Conservation (phyloP, 2,329 filamentous ascomycete species). For the Ilyonectria sp. region DNA sequence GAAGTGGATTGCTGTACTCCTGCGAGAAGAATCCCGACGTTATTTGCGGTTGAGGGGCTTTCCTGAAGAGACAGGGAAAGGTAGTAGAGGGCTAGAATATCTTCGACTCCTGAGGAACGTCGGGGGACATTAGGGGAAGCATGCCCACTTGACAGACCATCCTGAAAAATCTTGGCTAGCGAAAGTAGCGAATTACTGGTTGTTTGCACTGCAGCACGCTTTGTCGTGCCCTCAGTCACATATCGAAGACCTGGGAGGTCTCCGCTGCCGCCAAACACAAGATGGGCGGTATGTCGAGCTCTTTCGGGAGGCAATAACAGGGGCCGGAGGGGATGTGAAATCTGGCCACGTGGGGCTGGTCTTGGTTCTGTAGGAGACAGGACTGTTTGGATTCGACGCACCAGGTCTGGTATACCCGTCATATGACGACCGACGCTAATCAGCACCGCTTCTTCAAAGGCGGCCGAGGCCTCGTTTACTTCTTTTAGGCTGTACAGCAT, state of each 20-base stretch:
- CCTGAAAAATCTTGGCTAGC: slow-evolving; percentile 97
- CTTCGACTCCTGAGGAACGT: slow-evolving; percentile 83
- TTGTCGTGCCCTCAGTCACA: slow-evolving; percentile 75
- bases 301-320: slow-evolving; percentile 87
- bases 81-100: slow-evolving; percentile 96
- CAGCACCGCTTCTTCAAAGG: slow-evolving; percentile 95
- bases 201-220: slow-evolving; percentile 87
- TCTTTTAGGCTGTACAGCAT: slow-evolving; percentile 95
- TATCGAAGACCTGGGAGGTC: slow-evolving; percentile 86
- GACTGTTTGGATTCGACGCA: slow-evolving; percentile 81
- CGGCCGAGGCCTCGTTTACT: slow-evolving; percentile 83
- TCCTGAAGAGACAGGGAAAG: slow-evolving; percentile 94
- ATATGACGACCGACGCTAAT: slow-evolving; percentile 84
- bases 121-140: slow-evolving; percentile 68
- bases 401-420: slow-evolving; percentile 82
- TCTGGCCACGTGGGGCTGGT: slow-evolving; percentile 28
- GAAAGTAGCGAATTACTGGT: slow-evolving; percentile 97
- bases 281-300: slow-evolving; percentile 84
- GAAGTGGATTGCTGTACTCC: slow-evolving; percentile 82
- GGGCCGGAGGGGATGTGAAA: slow-evolving; percentile 58
- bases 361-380: slow-evolving; percentile 62
- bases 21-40: slow-evolving; percentile 96
- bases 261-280: slow-evolving; percentile 84
- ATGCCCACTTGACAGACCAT: slow-evolving; percentile 86
- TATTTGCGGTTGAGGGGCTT: slow-evolving; percentile 97